A percentile compares a stretch with the other conserved stretches of the same genome.
Conservation (phyloP, 2,329 filamentous ascomycete species). For the Pseudogymnoascus sp. region DNA sequence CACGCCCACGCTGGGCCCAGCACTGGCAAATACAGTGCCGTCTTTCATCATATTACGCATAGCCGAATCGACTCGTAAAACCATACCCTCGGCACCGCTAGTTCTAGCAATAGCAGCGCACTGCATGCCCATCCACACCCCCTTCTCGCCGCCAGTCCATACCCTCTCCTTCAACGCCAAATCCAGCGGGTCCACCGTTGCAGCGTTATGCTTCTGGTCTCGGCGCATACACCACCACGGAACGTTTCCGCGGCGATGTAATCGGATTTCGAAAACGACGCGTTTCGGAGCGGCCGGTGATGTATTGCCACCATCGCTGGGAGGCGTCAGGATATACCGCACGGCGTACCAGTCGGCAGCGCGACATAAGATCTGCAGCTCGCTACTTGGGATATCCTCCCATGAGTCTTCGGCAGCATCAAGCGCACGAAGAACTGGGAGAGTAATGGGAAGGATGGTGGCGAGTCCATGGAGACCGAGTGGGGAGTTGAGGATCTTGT, state of each 20-base stretch:
- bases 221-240: conserved; percentile 28
- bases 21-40: neutral
- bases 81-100: conserved; percentile 35
- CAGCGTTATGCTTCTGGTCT: conserved; percentile 19
- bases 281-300: conserved; percentile 26
- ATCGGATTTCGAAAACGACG: conserved; percentile 44
- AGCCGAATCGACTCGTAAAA: conserved; percentile 40
- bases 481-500: conserved; percentile 47
- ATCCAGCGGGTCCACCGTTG: conserved; percentile 24
- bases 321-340: conserved; percentile 41
- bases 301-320: conserved; percentile 8
- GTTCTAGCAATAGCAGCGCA: conserved; percentile 39
- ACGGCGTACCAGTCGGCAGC: conserved; percentile 50
- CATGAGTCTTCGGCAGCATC: conserved; percentile 51
- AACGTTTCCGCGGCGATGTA: conserved; percentile 40
- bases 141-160: conserved; percentile 37
- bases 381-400: conserved; percentile 34
- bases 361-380: conserved; percentile 44
- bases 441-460: conserved; percentile 48
- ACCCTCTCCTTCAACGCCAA: conserved; percentile 34
- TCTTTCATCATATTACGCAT: conserved; percentile 21
- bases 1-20: neutral
- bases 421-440: conserved; percentile 56
- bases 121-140: conserved; percentile 39
- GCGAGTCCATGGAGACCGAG: conserved; percentile 43